A percentile compares a stretch with the other conserved stretches of the same genome.
Conservation (phyloP, 306 rosid genomes). For the Fragaria vesca region DNA sequence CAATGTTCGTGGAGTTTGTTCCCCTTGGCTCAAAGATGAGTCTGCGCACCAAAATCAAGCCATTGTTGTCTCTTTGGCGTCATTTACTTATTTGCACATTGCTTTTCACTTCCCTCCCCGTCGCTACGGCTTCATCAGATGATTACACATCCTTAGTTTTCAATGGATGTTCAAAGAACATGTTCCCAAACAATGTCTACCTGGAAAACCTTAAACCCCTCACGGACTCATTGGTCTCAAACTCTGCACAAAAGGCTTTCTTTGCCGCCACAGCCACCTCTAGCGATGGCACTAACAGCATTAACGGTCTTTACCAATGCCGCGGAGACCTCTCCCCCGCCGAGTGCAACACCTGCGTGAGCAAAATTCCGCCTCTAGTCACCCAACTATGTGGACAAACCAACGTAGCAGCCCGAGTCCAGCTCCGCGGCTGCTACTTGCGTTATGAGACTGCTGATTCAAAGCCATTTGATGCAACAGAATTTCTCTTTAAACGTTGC, state of each 20-base stretch:
- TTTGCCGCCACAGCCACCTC: neutral
- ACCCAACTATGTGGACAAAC: neutral
- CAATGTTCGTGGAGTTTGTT: neutral
- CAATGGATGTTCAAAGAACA: neutral
- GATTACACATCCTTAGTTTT: neutral
- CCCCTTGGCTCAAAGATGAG: neutral
- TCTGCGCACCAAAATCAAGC: neutral
- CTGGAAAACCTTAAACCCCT: neutral
- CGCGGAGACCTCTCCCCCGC: neutral
- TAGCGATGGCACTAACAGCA: neutral
- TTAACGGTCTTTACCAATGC: neutral
- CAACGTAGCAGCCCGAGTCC: neutral
- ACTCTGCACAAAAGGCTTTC: neutral
- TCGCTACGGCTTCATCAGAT: neutral
- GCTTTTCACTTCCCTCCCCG: neutral
- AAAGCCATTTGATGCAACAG: neutral
- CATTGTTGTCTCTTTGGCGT: neutral
- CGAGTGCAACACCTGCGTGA: neutral
- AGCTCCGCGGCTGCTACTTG: neutral
- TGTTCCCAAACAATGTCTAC: neutral
- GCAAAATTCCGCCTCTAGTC: neutral
- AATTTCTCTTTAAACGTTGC: neutral
- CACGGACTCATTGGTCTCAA: neutral
- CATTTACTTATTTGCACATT: neutral
- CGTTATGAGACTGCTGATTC: neutral